These are phyloP conservation scores for Sporothrix globosa DNA, from an alignment of 2,329 filamentous ascomycete species.

Conservation along the genomic window DNA sequence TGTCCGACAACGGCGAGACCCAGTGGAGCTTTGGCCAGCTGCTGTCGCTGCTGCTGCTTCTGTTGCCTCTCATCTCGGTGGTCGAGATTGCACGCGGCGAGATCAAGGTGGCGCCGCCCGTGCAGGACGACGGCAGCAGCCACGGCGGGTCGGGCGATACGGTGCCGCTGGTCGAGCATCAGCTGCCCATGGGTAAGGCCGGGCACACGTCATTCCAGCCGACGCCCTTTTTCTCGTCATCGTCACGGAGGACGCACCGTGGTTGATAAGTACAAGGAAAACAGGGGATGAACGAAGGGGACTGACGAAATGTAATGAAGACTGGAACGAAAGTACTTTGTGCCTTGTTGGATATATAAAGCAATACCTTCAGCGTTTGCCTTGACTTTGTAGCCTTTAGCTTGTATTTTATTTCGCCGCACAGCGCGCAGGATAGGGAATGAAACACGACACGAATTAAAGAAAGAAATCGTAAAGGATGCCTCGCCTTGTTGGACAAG, in stretches of 20 bases:
- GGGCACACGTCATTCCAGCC: conserved; percentile 46
- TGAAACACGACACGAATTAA: conserved; percentile 8
- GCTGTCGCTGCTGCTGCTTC: conserved; percentile 60
- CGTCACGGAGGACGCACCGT: conserved; percentile 28
- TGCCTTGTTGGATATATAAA: conserved; percentile 8
- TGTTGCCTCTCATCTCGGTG: conserved; percentile 62
- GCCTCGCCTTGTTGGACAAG: background rate
- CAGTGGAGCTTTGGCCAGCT: conserved; percentile 67
- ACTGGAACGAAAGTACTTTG: background rate
- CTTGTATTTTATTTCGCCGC: background rate
- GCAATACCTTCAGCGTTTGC: background rate
- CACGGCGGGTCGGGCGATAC: conserved; percentile 30
- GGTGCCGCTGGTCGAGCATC: conserved; percentile 44
- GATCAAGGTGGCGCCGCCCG: conserved; percentile 49
- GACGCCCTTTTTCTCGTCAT: conserved; percentile 50
- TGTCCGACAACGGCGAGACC: conserved; percentile 58
- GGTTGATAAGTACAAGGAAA: background rate
- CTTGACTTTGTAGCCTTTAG: background rate
- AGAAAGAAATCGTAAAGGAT: background rate
- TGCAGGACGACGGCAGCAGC: conserved; percentile 44
- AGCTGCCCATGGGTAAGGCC: conserved; percentile 6
- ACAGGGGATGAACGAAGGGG: background rate
- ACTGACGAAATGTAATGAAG: background rate
- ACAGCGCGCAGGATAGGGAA: conserved; percentile 5
- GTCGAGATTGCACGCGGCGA: conserved; percentile 59